Conservation (phyloP, 1,284 basidiomycete genomes). For the Trichosporon coremiiforme region DNA sequence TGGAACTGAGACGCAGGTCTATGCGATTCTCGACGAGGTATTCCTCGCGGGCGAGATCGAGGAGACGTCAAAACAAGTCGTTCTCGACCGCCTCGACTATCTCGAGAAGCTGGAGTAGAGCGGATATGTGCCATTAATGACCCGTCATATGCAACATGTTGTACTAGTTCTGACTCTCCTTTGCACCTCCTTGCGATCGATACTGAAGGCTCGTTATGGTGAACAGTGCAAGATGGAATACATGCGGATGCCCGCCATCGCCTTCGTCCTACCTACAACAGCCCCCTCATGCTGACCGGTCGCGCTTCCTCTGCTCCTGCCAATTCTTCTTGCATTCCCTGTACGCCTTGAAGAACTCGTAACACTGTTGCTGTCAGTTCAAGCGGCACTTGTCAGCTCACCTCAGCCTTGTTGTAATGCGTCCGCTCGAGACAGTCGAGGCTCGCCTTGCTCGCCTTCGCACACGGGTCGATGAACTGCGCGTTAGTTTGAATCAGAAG, state of each 20-base stretch:
- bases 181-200: not conserved
- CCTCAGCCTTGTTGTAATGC: constrained; percentile 55
- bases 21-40: constrained; percentile 96
- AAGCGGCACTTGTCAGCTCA: constrained; percentile 29
- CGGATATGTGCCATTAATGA: not conserved
- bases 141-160: constrained; percentile 9
- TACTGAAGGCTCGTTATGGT: not conserved
- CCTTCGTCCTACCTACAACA: not conserved
- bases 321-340: constrained; percentile 56
- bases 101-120: constrained; percentile 73
- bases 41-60: constrained; percentile 99
- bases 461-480: constrained; percentile 54
- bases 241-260: not conserved
- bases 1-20: constrained; percentile 64
- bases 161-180: not conserved
- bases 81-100: constrained; percentile 82
- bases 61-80: constrained; percentile 95
- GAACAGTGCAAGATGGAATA: not conserved
- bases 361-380: constrained; percentile 39
- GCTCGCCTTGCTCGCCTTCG: constrained; percentile 52
- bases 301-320: constrained; percentile 27
- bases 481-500: constrained; percentile 20
- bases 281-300: not conserved
- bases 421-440: constrained; percentile 54
- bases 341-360: constrained; percentile 55